Conservation (phyloP, 1,284 basidiomycete species). For the Meira nashicola region DNA sequence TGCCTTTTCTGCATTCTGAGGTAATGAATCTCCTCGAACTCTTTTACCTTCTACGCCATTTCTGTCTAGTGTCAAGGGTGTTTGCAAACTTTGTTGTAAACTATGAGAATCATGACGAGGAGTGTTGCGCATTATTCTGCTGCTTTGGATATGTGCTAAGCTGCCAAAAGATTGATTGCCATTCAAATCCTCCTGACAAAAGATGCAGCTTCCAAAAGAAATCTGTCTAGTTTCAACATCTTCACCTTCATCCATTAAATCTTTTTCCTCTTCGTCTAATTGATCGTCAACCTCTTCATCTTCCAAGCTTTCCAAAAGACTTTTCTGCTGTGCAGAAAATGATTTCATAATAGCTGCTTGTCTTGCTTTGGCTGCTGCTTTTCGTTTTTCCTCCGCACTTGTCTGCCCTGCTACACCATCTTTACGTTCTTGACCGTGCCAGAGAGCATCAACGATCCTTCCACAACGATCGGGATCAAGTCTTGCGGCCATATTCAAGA, state of each 20-base stretch:
- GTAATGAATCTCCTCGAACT: slow-evolving; percentile 5
- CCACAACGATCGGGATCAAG: slow-evolving; percentile 15
- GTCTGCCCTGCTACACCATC: slow-evolving; percentile 12
- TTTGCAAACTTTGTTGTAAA: slow-evolving; percentile 69
- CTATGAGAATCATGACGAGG: slow-evolving; percentile 64
- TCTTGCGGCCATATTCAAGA: slow-evolving; percentile 28
- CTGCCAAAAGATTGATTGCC: slow-evolving; percentile 72
- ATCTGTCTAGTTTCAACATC: slow-evolving; percentile 65
- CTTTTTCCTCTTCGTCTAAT: slow-evolving; percentile 24
- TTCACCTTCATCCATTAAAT: slow-evolving; percentile 53
- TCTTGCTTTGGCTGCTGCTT: slow-evolving; percentile 43
- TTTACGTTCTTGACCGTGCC: not conserved
- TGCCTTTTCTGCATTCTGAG: not conserved
- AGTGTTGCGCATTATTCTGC: slow-evolving; percentile 73
- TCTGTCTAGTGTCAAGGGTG: slow-evolving; percentile 54
- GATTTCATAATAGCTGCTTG: slow-evolving; percentile 51
- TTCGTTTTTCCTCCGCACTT: slow-evolving; percentile 32
- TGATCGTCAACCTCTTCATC: slow-evolving; percentile 42
- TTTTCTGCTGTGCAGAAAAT: slow-evolving; percentile 50
- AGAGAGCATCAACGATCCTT: slow-evolving; percentile 6
- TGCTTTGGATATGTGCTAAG: slow-evolving; percentile 84
- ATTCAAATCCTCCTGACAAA: slow-evolving; percentile 91
- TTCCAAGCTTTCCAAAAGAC: slow-evolving; percentile 40
- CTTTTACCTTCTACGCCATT: slow-evolving; percentile 26
- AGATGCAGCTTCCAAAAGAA: slow-evolving; percentile 77